Percentiles rank a stretch among this genome's conserved stretches.
Evolutionary conservation across 352 stramenopile species (phyloP).

Genomic region (Globisporangium paroecandrum): DNA sequence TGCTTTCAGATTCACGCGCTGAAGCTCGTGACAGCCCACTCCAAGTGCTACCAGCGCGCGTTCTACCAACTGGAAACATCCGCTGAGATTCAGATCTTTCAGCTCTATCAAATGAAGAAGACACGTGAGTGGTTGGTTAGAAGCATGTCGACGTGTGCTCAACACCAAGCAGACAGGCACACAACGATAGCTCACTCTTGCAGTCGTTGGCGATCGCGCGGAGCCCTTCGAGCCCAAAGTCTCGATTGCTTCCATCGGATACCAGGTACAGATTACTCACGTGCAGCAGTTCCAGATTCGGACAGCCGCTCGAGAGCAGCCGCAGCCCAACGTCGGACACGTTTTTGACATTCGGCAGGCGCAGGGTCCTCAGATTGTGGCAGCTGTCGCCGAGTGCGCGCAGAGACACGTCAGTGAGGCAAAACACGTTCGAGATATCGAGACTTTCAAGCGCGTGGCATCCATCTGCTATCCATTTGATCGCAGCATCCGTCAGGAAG

Average conservation of each 20-base stretch:
- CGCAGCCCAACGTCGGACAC: conserved; percentile 83
- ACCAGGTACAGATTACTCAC: conserved; percentile 86
- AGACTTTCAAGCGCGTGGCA: conserved; percentile 76
- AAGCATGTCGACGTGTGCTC: background rate
- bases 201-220: conserved; percentile 77
- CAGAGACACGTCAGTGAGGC: conserved; percentile 81
- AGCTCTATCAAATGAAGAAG: conserved; percentile 24
- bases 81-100: conserved; percentile 49
- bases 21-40: conserved; percentile 43
- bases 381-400: conserved; percentile 45
- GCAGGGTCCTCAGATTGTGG: conserved; percentile 31
- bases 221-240: conserved; percentile 91
- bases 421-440: conserved; percentile 75
- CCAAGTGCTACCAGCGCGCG: conserved; percentile 79
- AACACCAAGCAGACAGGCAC: background rate
- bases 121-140: background rate
- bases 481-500: conserved; percentile 86
- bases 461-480: conserved; percentile 85
- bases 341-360: conserved; percentile 63
- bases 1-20: conserved; percentile 69
- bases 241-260: conserved; percentile 89
- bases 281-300: conserved; percentile 68
- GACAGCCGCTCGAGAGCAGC: conserved; percentile 80
- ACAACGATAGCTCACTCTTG: conserved; percentile 20
- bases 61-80: conserved; percentile 84